These are phyloP conservation scores for Lentinula sp. DNA, from an alignment of 768 basidiomycete species.

Conservation along the genomic window DNA sequence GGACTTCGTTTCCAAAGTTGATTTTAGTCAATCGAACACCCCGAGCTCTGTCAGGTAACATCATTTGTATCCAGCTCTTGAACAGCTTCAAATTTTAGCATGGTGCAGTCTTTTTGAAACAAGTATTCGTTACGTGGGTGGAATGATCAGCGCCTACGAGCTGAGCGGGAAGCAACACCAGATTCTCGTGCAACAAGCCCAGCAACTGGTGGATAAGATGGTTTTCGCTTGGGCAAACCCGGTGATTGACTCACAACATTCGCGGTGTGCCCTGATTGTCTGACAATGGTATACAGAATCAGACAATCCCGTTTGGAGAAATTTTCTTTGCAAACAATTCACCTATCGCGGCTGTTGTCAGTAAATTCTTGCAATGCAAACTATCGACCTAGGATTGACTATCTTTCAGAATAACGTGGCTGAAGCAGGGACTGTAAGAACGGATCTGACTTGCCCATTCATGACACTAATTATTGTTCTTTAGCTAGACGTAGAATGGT, in stretches of 20 bases:
- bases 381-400: background rate
- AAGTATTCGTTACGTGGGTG: constrained; percentile 47
- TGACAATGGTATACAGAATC: constrained; percentile 1
- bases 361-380: background rate
- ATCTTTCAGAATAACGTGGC: constrained; percentile 11
- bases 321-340: constrained; percentile 28
- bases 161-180: constrained; percentile 36
- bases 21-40: constrained; percentile 35
- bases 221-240: constrained; percentile 33
- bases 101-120: constrained; percentile 41
- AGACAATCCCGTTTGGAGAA: constrained; percentile 9
- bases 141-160: constrained; percentile 43
- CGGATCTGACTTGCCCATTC: constrained; percentile 18
- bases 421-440: constrained; percentile 22
- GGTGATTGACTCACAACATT: constrained; percentile 4
- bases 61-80: background rate
- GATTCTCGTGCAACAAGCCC: constrained; percentile 38
- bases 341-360: constrained; percentile 14
- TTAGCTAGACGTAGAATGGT: constrained; percentile 47
- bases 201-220: constrained; percentile 39
- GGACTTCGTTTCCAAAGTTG: constrained; percentile 28
- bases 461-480: background rate
- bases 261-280: background rate
- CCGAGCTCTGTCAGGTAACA: constrained; percentile 31
- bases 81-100: background rate